A percentile compares a stretch with the other conserved stretches of the same genome.
Evolutionary conservation across 495 filamentous ascomycete genomes (phyloP).

Genomic region (Aspergillus bridgeri): DNA sequence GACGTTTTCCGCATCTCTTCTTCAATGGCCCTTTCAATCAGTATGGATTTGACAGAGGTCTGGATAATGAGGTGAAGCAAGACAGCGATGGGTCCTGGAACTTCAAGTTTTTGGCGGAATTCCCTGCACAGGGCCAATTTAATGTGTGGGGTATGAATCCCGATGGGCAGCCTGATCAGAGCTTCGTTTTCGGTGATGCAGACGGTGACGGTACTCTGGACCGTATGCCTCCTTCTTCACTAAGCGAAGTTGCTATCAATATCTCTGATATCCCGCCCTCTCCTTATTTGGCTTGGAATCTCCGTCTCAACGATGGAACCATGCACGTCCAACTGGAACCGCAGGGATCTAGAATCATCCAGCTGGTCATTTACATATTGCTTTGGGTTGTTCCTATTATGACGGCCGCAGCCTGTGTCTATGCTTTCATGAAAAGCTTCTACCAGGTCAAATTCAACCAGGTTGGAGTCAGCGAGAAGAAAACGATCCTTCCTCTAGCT

Average conservation of each 20-base stretch:
- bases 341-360: constrained; percentile 50
- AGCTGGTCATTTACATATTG: constrained; percentile 57
- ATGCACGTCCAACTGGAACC: constrained; percentile 52
- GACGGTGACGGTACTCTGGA: constrained; percentile 61
- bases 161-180: constrained; percentile 60
- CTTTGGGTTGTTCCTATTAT: constrained; percentile 54
- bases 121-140: constrained; percentile 60
- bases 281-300: constrained; percentile 55
- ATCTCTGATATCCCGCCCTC: constrained; percentile 54
- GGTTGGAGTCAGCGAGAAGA: constrained; percentile 55
- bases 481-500: constrained; percentile 36
- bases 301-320: constrained; percentile 55
- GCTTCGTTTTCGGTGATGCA: constrained; percentile 57
- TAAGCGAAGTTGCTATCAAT: constrained; percentile 55
- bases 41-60: constrained; percentile 64
- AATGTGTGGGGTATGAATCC: constrained; percentile 70
- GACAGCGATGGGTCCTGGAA: constrained; percentile 55
- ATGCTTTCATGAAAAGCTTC: constrained; percentile 61
- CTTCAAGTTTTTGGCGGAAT: constrained; percentile 62
- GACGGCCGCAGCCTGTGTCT: constrained; percentile 49
- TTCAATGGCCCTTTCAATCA: constrained; percentile 64
- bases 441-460: constrained; percentile 72
- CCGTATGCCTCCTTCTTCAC: constrained; percentile 59
- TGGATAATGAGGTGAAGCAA: constrained; percentile 54
- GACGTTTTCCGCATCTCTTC: constrained; percentile 63